phyloP scores from a whole-genome alignment of 2,329 filamentous ascomycete species.

The Botrytis deweyae region DNA sequence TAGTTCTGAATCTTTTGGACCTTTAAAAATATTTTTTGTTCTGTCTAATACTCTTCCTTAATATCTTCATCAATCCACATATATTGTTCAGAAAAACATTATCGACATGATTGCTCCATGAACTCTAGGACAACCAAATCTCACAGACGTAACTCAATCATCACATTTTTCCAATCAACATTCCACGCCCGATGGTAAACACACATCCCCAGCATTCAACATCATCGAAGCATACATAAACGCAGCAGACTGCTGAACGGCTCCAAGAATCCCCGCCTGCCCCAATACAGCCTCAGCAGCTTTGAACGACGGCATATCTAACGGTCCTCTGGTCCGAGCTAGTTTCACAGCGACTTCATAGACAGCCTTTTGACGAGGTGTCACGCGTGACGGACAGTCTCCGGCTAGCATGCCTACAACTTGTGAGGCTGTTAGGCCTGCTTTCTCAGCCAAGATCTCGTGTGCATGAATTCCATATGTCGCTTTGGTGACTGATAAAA shows the following conservation, averaged over 20 bases:
- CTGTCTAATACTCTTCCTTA: neutral
- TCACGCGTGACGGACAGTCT: neutral
- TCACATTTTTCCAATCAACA: neutral
- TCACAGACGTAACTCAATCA: neutral
- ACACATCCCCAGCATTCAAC: conserved; percentile 9
- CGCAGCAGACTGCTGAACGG: neutral
- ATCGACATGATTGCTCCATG: neutral
- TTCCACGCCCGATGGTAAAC: neutral
- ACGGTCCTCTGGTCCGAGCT: neutral
- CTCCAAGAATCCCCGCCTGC: neutral
- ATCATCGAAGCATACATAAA: conserved; percentile 15
- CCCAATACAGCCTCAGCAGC: neutral
- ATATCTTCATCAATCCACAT: no score
- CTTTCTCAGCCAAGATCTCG: conserved; percentile 2
- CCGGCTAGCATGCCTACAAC: neutral
- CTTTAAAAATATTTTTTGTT: neutral
- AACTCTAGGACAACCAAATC: neutral
- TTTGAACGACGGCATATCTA: neutral
- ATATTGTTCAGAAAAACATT: no score
- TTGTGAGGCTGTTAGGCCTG: neutral
- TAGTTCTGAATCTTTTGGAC: no score
- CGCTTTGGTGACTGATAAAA: neutral
- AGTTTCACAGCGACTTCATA: neutral
- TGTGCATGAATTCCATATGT: conserved; percentile 5
- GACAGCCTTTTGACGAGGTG: neutral